Conservation (phyloP, 2,329 filamentous ascomycete species). For the Paracorniculantispora psalliotae region DNA sequence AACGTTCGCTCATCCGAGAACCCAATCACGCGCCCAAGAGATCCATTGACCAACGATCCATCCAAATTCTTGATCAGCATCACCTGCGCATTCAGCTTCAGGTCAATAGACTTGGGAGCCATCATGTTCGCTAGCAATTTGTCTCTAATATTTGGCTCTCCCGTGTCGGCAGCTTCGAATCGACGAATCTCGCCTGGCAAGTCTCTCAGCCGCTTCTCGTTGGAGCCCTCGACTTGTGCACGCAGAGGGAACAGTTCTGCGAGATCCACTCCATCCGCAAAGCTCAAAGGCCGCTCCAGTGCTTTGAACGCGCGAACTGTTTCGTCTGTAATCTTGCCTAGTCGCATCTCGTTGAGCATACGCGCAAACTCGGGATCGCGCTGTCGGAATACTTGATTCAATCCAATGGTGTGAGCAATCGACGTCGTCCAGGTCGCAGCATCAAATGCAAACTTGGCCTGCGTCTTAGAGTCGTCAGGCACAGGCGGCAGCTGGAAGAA, state of each 20-base stretch:
- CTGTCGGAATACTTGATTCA: slow-evolving; percentile 95
- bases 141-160: slow-evolving; percentile 67
- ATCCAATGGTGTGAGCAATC: slow-evolving; percentile 90
- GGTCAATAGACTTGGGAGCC: slow-evolving; percentile 72
- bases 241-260: slow-evolving; percentile 94
- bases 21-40: slow-evolving; percentile 70
- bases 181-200: slow-evolving; percentile 63
- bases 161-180: slow-evolving; percentile 72
- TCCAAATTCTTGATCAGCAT: slow-evolving; percentile 99
- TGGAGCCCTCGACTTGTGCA: slow-evolving; percentile 82
- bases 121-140: slow-evolving; percentile 85
- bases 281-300: slow-evolving; percentile 65
- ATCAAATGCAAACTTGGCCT: slow-evolving; percentile 88
- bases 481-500: slow-evolving; percentile 97
- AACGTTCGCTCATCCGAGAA: slow-evolving; percentile 37
- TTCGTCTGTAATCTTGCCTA: slow-evolving; percentile 71
- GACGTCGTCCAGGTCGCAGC: slow-evolving; percentile 86
- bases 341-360: slow-evolving; percentile 97
- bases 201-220: slow-evolving; percentile 65
- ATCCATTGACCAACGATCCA: slow-evolving; percentile 88
- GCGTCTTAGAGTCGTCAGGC: slow-evolving; percentile 63
- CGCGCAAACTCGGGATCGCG: slow-evolving; percentile 81
- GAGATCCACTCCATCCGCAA: slow-evolving; percentile 62
- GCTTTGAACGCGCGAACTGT: slow-evolving; percentile 74
- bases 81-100: slow-evolving; percentile 92